Conservation (phyloP, 805 yeast species). For the Jamesozyma hellenica region DNA sequence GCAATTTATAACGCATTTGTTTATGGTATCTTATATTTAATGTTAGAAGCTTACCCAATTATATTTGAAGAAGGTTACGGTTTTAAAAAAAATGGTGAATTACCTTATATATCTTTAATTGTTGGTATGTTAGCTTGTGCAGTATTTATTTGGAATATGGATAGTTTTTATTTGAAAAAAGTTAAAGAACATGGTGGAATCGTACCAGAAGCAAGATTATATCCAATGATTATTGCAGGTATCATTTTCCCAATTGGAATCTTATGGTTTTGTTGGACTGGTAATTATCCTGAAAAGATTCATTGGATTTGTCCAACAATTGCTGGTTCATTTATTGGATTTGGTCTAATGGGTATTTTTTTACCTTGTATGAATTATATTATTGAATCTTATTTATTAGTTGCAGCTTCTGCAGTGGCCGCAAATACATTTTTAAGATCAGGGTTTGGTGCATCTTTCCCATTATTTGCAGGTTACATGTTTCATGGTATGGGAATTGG, state of each 20-base stretch:
- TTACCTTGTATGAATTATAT: conserved; percentile 61
- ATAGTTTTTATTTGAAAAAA: conserved; percentile 40
- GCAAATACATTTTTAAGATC: conserved; percentile 65
- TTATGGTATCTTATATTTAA: conserved; percentile 67
- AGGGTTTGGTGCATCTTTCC: conserved; percentile 58
- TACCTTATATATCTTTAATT: conserved; percentile 72
- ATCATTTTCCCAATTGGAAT: conserved; percentile 66
- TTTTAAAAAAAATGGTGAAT: conserved; percentile 41
- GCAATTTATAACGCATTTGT: conserved; percentile 69
- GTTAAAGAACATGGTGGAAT: conserved; percentile 43
- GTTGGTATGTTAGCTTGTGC: conserved; percentile 61
- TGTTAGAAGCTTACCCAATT: conserved; percentile 67
- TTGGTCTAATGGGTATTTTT: conserved; percentile 59
- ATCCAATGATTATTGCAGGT: conserved; percentile 65
- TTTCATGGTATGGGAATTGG: conserved; percentile 56
- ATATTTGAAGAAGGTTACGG: conserved; percentile 55
- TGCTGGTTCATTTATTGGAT: conserved; percentile 55
- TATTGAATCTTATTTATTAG: conserved; percentile 56
- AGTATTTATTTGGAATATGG: conserved; percentile 39
- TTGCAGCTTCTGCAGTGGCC: conserved; percentile 74
- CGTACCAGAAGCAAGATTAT: conserved; percentile 72
- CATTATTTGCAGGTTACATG: conserved; percentile 64
- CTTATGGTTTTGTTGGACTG: conserved; percentile 84
- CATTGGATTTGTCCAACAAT: conserved; percentile 76
- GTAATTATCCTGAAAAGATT: conserved; percentile 55